Evolutionary conservation across 768 basidiomycete genomes (phyloP), one percentile per base, ranked within the genome.

Genomic region (Suillus spraguei): DNA sequence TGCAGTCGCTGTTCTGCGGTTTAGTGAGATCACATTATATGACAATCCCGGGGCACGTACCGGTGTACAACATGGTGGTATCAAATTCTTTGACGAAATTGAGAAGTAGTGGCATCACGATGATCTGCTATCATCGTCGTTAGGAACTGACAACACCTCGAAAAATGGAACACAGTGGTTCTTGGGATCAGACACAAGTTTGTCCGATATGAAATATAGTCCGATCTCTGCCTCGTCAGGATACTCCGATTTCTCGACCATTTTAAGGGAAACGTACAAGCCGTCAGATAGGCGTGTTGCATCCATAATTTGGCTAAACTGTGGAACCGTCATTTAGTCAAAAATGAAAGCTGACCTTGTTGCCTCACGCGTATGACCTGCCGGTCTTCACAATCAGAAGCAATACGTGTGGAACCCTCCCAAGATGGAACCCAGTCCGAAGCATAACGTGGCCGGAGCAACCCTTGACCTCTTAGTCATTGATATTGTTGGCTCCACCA

Each of bases 11-110:
- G 36, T 32, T 20, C 10, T 33, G 9, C 17, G n/a, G 38, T 28
- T 32, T 16, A n/a, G 20, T 17, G 33, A 54, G 2, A 46, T 24
- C 47, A 24, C 22, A 2, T 47, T 6, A 14, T 44, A 14, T 61
- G 65, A 38, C 60, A 60, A 44, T 69, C 64, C 24, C 49, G 3
- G 9, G 13, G 5, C 11, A 65, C 66, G 33, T 64, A 77, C 78
- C 78, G 67, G 61, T 81, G 80, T 0, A 73, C 77, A 24, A 79
- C 71, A 3, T 62, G 69, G 44, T 77, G 67, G 5, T 68, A 49
- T 69, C 69, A 28, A 76, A 73, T 0, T 35, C 41, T 2, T 71
- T 17, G 17, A 33, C 36, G 14, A 68, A 77, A 13, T 38, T 39
- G 2, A 69, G 66, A 6, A 76, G 62, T 3, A 71, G 63, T 2